Evolutionary conservation across 1,284 basidiomycete genomes (phyloP).

Genomic region (Cutaneotrichosporon cavernicola): DNA sequence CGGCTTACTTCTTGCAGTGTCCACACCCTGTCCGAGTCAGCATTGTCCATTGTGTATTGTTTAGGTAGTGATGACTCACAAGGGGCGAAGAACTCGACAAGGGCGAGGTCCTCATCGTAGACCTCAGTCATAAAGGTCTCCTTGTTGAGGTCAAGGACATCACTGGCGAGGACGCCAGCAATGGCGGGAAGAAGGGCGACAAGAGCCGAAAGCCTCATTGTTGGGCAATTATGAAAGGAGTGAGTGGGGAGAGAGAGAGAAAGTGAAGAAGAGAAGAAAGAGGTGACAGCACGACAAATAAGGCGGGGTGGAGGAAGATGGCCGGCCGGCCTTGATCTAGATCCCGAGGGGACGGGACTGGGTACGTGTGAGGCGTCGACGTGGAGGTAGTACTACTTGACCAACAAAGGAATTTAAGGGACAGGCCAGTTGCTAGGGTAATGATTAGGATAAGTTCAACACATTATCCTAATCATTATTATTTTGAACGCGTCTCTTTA

Average conservation of each 20-base stretch:
- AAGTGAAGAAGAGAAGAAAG: background rate
- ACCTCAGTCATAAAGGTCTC: slow-evolving; percentile 71
- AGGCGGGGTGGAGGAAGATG: background rate
- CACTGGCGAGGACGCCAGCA: slow-evolving; percentile 49
- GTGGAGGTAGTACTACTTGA: background rate
- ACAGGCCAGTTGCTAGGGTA: too few relatives aligned
- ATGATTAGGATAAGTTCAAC: too few relatives aligned
- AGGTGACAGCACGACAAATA: slow-evolving; percentile 3
- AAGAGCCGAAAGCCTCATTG: slow-evolving; percentile 25
- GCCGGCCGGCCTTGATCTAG: background rate
- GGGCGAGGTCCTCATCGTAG: slow-evolving; percentile 69
- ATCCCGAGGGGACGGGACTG: background rate
- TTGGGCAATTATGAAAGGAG: slow-evolving; percentile 1
- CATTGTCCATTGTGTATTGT: background rate
- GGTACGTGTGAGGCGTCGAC: background rate
- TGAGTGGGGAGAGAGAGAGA: background rate
- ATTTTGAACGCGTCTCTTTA: too few relatives aligned
- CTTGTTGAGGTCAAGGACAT: slow-evolving; percentile 75
- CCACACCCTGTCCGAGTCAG: slow-evolving; percentile 46
- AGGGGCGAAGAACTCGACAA: slow-evolving; percentile 69
- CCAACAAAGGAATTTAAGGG: too few relatives aligned
- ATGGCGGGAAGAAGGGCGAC: slow-evolving; percentile 34
- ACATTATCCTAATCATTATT: too few relatives aligned
- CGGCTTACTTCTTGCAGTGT: slow-evolving; percentile 52
- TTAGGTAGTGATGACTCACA: slow-evolving; percentile 34